Percentiles rank a stretch among this genome's conserved stretches.
These are phyloP conservation scores for Hordeum pubiflorum DNA, from an alignment of 202 grass and related monocot genomes.

Conservation along the genomic window DNA sequence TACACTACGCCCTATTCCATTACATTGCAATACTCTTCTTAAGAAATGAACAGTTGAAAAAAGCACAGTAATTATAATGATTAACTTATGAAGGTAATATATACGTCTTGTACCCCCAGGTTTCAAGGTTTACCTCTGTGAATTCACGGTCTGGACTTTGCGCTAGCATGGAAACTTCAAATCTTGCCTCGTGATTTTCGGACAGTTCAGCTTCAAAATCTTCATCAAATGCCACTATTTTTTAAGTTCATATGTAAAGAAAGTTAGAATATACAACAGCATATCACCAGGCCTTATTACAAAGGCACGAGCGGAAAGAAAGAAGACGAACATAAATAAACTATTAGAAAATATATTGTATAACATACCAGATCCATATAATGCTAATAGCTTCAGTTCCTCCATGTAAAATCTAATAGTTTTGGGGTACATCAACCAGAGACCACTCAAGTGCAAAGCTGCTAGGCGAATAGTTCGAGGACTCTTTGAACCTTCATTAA, in stretches of 20 bases:
- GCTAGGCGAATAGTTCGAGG: constrained; percentile 82
- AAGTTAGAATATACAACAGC: constrained; percentile 12
- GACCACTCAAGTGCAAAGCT: constrained; percentile 84
- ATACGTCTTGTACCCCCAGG: neutral
- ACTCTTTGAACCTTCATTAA: constrained; percentile 80
- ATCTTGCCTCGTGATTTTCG: constrained; percentile 81
- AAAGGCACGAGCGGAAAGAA: neutral
- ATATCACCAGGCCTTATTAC: constrained; percentile 2
- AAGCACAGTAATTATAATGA: neutral
- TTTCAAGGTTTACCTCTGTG: constrained; percentile 61
- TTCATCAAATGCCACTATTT: constrained; percentile 89
- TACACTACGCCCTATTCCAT: neutral
- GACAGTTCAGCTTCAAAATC: constrained; percentile 96
- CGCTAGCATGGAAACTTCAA: constrained; percentile 87
- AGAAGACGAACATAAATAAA: constrained; percentile 11
- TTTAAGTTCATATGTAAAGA: constrained; percentile 9
- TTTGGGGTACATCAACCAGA: constrained; percentile 78
- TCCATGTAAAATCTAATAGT: constrained; percentile 83
- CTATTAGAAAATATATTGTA: constrained; percentile 9
- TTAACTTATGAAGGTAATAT: neutral
- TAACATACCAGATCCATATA: constrained; percentile 87
- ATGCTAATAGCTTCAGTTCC: constrained; percentile 73
- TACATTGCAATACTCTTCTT: neutral
- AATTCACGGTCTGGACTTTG: constrained; percentile 95
- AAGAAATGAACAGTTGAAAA: neutral